Percentiles rank a stretch among this genome's conserved stretches.
Conservation (phyloP, 192 early-diverging fungal genomes). For the Spizellomyces punctatus region DNA sequence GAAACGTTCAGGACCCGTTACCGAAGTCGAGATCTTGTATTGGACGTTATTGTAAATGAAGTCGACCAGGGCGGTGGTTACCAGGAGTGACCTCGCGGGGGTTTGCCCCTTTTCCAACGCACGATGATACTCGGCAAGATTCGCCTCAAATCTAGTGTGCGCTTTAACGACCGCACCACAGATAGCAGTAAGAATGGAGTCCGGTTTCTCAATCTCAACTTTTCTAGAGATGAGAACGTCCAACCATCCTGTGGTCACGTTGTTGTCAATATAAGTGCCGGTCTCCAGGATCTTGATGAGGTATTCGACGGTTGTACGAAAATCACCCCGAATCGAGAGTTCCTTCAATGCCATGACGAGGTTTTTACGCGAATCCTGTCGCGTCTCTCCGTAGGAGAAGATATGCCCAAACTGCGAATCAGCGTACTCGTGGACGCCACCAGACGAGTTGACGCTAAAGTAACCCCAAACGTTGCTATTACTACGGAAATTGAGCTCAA, state of each 20-base stretch:
- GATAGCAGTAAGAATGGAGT: constrained; percentile 85
- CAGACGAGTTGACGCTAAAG: constrained; percentile 92
- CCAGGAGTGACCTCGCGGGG: constrained; percentile 73
- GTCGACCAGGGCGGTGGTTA: constrained; percentile 76
- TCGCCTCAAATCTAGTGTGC: constrained; percentile 64
- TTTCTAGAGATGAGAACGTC: constrained; percentile 89
- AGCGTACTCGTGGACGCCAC: constrained; percentile 98
- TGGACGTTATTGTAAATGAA: constrained; percentile 94
- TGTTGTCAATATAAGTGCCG: constrained; percentile 84
- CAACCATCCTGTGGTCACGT: constrained; percentile 93
- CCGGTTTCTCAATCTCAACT: constrained; percentile 88
- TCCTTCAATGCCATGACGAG: constrained; percentile 98
- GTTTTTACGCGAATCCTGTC: constrained; percentile 91
- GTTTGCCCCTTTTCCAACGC: constrained; percentile 93
- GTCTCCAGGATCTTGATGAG: constrained; percentile 92
- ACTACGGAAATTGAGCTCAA: constrained; percentile 95
- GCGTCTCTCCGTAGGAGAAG: constrained; percentile 94
- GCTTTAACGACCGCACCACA: constrained; percentile 92
- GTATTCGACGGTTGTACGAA: constrained; percentile 98
- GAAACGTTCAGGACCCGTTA: constrained; percentile 81
- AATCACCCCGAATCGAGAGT: constrained; percentile 96
- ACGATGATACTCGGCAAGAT: constrained; percentile 72
- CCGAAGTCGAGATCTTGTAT: constrained; percentile 82
- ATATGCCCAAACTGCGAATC: constrained; percentile 99
- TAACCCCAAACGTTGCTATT: constrained; percentile 99